These are phyloP conservation scores for Colletotrichum tanaceti DNA, from an alignment of 2,329 filamentous ascomycete species.

Conservation along the genomic window DNA sequence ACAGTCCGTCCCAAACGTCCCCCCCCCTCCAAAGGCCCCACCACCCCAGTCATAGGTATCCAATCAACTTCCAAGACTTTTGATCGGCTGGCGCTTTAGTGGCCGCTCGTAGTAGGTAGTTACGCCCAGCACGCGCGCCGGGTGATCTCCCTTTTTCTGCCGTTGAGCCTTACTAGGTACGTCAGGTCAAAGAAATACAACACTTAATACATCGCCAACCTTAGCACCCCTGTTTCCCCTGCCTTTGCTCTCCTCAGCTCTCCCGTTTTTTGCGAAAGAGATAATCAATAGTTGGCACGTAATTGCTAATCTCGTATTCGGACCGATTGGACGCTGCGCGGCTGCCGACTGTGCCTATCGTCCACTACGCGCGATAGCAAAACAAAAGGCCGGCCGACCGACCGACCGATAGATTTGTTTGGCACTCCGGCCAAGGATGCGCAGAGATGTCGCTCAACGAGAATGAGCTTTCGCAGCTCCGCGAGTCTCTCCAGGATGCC, in stretches of 20 bases:
- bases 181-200: conserved; percentile 39
- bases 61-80: neutral
- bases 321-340: conserved; percentile 1
- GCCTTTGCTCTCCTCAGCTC: neutral
- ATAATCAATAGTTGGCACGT: neutral
- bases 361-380: conserved; percentile 1
- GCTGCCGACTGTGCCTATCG: neutral
- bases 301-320: neutral
- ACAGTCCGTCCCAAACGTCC: neutral
- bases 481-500: conserved; percentile 82
- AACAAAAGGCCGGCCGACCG: neutral
- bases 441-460: conserved; percentile 64
- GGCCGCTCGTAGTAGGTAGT: neutral
- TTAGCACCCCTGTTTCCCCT: conserved; percentile 2
- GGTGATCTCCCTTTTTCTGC: conserved; percentile 27
- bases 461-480: conserved; percentile 72
- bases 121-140: conserved; percentile 12
- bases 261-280: neutral
- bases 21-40: neutral
- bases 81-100: conserved; percentile 12
- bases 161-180: conserved; percentile 35
- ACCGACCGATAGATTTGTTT: neutral
- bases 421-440: conserved; percentile 27
- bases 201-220: conserved; percentile 29
- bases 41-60: neutral